Evolutionary conservation across 257 asterid genomes (phyloP), one percentile per base, ranked within the genome.

Genomic region (Nicotiana noctiflora): DNA sequence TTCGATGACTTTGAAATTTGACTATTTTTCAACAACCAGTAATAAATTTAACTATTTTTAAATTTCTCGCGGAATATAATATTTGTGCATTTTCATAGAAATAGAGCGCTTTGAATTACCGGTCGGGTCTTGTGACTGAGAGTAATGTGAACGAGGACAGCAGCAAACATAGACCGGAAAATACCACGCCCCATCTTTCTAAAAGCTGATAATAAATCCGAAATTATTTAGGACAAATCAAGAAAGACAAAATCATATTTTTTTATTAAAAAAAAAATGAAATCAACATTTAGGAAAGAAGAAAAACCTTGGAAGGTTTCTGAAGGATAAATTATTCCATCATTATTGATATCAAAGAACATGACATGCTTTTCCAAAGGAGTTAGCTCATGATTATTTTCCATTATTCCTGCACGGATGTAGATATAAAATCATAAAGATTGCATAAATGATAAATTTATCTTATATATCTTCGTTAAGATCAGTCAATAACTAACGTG

Each of bases 71-170:
- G n/a, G n/a, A n/a, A n/a, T n/a, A n/a, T n/a, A n/a, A n/a, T n/a
- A 15, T 8, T 53, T 0, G 21, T 53, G 59, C n/a, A 15, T 13
- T 13, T 40, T 15, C 21, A 55, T 0, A 55, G 21, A 55, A 15
- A 18, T 55, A 51, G 61, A 55, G 25, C 23, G 3, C 3, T 17
- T 55, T 55, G 4, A 55, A 15, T 84, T 88, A 92, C 98, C 40
- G 93, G 97, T 87, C 97, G 84, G 0, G 97, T 91, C 86, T 91
- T 93, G 75, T 90, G 81, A 82, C 98, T 94, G 18, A 94, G 88
- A 4, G 92, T 91, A 11, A 89, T 19, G 88, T 94, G 89, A 21
- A 94, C 88, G 82, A 93, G 92, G 37, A 90, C 59, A 18, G 97
- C 89, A 25, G 97, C 97, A 15, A 83, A 61, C 3, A 85, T 83